These are phyloP conservation scores for Colletotrichum tanaceti DNA, from an alignment of 2,329 filamentous ascomycete species.

Conservation along the genomic window DNA sequence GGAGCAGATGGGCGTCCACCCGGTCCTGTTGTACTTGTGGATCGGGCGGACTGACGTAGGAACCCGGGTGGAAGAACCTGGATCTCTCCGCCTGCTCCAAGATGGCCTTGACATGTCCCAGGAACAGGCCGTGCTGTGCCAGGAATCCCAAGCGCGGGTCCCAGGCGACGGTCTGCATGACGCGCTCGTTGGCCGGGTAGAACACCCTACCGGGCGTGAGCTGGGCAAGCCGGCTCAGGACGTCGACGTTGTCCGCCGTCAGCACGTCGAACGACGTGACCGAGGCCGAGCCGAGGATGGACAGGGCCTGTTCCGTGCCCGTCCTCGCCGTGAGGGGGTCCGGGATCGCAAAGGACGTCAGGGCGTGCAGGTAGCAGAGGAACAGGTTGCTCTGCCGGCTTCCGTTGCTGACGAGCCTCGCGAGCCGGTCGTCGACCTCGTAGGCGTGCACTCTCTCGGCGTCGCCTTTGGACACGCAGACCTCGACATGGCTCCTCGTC, in stretches of 20 bases:
- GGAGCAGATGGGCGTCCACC: constrained; percentile 10
- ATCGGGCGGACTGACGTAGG: neutral
- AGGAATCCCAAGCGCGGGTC: constrained; percentile 50
- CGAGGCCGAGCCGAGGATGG: constrained; percentile 60
- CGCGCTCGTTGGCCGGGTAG: constrained; percentile 55
- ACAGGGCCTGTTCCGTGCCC: constrained; percentile 66
- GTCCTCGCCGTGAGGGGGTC: constrained; percentile 62
- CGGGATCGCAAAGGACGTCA: constrained; percentile 64
- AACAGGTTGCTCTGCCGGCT: constrained; percentile 64
- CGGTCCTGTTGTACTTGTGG: neutral
- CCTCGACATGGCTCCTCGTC: constrained; percentile 48
- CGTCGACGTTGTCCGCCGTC: constrained; percentile 47
- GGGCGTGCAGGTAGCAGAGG: constrained; percentile 63
- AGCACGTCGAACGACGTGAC: constrained; percentile 60
- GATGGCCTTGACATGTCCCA: constrained; percentile 50
- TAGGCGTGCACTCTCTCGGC: constrained; percentile 55
- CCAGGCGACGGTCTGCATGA: constrained; percentile 64
- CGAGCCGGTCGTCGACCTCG: constrained; percentile 60
- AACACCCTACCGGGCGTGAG: constrained; percentile 57
- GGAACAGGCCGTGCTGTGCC: constrained; percentile 59
- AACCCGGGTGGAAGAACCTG: constrained; percentile 5
- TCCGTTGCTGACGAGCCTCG: constrained; percentile 62
- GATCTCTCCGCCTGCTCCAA: constrained; percentile 45
- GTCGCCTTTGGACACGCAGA: constrained; percentile 48
- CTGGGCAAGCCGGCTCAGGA: constrained; percentile 53